phyloP scores from a whole-genome alignment of 345 rosid species.

The Gossypium bickii region DNA sequence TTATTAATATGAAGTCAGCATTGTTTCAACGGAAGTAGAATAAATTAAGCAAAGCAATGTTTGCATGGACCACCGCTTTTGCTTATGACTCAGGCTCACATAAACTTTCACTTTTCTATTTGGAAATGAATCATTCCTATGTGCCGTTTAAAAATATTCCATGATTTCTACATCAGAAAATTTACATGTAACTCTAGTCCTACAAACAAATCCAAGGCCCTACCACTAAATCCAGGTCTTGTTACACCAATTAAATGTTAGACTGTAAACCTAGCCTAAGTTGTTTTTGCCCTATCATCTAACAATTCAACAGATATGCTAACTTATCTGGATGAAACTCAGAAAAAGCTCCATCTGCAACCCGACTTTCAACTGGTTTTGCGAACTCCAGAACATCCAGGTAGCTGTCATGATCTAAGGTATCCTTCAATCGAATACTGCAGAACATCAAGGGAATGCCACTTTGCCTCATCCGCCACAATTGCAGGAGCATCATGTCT shows the following conservation, averaged over 20 bases:
- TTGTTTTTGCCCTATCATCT: constrained; percentile 17
- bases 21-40: no score
- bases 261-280: constrained; percentile 27
- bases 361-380: background rate
- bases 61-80: background rate
- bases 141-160: constrained; percentile 21
- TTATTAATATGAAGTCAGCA: no score
- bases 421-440: constrained; percentile 15
- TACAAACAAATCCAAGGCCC: constrained; percentile 24
- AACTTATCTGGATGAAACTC: constrained; percentile 23
- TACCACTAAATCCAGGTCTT: constrained; percentile 15
- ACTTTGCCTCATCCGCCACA: constrained; percentile 17
- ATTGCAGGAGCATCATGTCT: constrained; percentile 23
- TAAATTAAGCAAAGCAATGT: constrained; percentile 6
- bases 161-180: constrained; percentile 22
- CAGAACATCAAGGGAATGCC: constrained; percentile 11
- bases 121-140: constrained; percentile 28
- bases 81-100: constrained; percentile 9
- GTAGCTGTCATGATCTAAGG: background rate
- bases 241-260: constrained; percentile 24
- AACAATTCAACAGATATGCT: constrained; percentile 18
- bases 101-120: constrained; percentile 25
- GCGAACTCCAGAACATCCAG: background rate
- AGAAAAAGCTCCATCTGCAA: constrained; percentile 11
- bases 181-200: constrained; percentile 19